Evolutionary conservation across 2,329 filamentous ascomycete species (phyloP).

Genomic region (Ascochyta pisi): DNA sequence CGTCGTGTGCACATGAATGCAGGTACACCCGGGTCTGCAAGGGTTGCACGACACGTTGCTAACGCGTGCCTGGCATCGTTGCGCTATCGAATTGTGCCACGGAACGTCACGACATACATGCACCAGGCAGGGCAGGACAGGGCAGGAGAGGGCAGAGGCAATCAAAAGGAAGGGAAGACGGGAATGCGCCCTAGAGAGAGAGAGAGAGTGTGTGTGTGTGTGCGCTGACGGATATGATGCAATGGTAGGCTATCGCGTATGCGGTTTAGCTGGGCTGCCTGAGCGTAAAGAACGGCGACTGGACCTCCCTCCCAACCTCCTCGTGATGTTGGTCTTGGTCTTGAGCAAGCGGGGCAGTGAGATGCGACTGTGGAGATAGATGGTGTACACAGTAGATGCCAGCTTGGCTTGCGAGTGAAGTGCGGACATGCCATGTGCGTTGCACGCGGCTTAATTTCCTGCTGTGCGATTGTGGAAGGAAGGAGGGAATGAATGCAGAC

Average conservation of each 20-base stretch:
- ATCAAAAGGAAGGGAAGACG: neutral
- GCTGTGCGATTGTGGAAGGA: neutral
- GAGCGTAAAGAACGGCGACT: neutral
- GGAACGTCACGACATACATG: constrained; percentile 10
- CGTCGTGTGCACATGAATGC: neutral
- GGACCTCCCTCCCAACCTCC: no score
- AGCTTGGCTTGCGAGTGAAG: neutral
- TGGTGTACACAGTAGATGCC: no score
- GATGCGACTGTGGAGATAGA: neutral
- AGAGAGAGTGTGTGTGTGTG: neutral
- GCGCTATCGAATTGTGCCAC: constrained; percentile 12
- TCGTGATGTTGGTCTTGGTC: no score
- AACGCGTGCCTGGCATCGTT: neutral
- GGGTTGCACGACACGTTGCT: constrained; percentile 5
- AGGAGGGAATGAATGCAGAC: neutral
- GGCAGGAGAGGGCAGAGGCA: no score
- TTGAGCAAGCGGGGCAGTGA: no score
- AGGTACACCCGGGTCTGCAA: constrained; percentile 13
- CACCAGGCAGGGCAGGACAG: no score
- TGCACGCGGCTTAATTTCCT: constrained; percentile 5
- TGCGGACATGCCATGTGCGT: constrained; percentile 10
- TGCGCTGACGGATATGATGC: neutral
- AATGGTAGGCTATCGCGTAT: constrained; percentile 1
- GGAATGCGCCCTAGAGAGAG: neutral
- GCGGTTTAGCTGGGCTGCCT: neutral